Evolutionary conservation across 2,329 filamentous ascomycete species (phyloP).

Genomic region (Cytospora schulzeri): DNA sequence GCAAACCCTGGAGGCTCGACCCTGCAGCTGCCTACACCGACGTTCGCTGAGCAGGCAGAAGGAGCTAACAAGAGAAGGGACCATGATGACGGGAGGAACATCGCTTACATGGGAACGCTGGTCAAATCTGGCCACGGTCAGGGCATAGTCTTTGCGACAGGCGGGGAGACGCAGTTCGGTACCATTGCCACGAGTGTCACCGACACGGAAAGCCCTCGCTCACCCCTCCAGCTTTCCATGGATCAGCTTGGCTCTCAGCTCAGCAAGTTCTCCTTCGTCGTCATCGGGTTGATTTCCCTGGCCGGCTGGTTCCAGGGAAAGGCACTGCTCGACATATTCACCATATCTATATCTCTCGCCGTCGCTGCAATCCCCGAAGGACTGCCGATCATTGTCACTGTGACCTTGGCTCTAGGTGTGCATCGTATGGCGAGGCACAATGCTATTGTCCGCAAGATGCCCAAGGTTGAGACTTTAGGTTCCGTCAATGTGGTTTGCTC

Average conservation of each 20-base stretch:
- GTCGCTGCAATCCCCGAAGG: constrained; percentile 97
- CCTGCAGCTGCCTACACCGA: constrained; percentile 39
- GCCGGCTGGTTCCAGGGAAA: constrained; percentile 91
- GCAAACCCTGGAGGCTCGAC: constrained; percentile 30
- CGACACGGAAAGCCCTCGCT: constrained; percentile 92
- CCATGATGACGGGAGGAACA: constrained; percentile 77
- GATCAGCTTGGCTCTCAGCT: constrained; percentile 94
- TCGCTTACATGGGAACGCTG: constrained; percentile 97
- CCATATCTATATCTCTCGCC: constrained; percentile 93
- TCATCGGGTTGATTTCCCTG: constrained; percentile 90
- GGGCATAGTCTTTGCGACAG: constrained; percentile 95
- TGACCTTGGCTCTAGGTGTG: constrained; percentile 91
- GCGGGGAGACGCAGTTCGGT: constrained; percentile 90
- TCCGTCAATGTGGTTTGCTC: constrained; percentile 99
- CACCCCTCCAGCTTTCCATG: constrained; percentile 94
- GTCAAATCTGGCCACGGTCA: constrained; percentile 94
- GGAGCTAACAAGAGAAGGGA: constrained; percentile 44
- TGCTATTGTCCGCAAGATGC: constrained; percentile 92
- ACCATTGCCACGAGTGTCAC: constrained; percentile 93
- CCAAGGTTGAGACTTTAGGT: constrained; percentile 94
- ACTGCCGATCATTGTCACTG: constrained; percentile 95
- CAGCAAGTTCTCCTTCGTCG: constrained; percentile 93
- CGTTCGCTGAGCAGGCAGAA: constrained; percentile 42
- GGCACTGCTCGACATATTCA: constrained; percentile 89
- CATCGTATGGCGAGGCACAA: constrained; percentile 94